Base-by-base conservation (phyloP, 257 asterid genomes). In the Echites panduratus region DNA sequence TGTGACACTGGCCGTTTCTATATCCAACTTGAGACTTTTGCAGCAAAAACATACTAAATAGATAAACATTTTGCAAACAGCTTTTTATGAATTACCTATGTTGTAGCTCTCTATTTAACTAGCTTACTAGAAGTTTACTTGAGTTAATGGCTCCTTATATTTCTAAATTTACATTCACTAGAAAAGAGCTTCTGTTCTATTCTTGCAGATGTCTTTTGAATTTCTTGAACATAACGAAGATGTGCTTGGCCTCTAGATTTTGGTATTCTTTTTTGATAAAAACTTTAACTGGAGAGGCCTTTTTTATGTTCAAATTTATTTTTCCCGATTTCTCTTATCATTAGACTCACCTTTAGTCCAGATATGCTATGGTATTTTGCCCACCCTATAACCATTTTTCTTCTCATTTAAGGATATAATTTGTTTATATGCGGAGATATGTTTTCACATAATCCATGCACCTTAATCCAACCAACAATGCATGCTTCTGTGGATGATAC, bases 381-480 rank as follows among this genome's bases (percentile, higher is more conserved):
- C n/a, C 53, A 41, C n/a, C 48, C 53, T 22, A 9, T 67, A 52
- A 41, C 38, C 38, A 73, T 19, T 63, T 77, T 72, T 26, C 63
- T 52, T 44, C 14, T 45, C 63, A 70, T 35, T 29, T 49, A 26
- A 38, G 50, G 58, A 65, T 70, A 59, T 48, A 29, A 57, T 54
- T 45, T 40, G n/a, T 74, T 75, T 54, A 48, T 78, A 81, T 84
- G 80, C 95, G 92, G 99, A 85, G 99, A 95, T 83, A 92, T 97
- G 26, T 95, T 88, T 87, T 85, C 96, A 62, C 94, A 83, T 66
- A n/a, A 96, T 96, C 92, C 96, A n/a, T 90, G 98, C 86, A 84
- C 99, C 81, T 84, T 95, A 80, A 82, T 90, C 74, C 99, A 92
- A 71, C 99, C 99, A 32, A 82, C 93, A 48, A 87, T 89, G 96